Evolutionary conservation across 306 rosid species (phyloP).

Genomic region (Pachyrhizus erosus): DNA sequence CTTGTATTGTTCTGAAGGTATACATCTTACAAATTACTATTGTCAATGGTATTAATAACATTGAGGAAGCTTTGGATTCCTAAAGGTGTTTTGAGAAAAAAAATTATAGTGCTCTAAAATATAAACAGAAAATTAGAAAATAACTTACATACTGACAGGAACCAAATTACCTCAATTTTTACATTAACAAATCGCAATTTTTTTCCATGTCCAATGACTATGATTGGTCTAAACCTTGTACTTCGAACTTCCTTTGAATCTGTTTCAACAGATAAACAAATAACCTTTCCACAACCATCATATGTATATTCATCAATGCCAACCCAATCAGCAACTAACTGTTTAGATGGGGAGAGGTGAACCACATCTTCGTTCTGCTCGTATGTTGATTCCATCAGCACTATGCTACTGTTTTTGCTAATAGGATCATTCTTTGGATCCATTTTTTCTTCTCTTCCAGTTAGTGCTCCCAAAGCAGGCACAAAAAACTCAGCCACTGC

Average conservation of each 20-base stretch:
- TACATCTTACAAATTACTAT: not conserved
- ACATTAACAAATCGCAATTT: conserved; percentile 88
- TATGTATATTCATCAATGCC: conserved; percentile 83
- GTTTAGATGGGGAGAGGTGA: conserved; percentile 82
- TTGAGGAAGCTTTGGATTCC: conserved; percentile 9
- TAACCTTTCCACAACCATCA: conserved; percentile 93
- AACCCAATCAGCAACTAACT: conserved; percentile 74
- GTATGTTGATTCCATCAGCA: conserved; percentile 71
- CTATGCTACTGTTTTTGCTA: conserved; percentile 62
- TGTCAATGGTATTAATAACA: not conserved
- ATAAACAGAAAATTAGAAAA: not conserved
- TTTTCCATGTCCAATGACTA: conserved; percentile 86
- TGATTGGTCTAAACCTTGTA: conserved; percentile 70
- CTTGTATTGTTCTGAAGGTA: not conserved
- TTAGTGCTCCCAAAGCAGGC: conserved; percentile 85
- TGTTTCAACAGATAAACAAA: conserved; percentile 71
- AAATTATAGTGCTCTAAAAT: not conserved
- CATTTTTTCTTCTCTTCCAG: conserved; percentile 92
- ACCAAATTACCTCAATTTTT: conserved; percentile 81
- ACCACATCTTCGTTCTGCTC: conserved; percentile 83
- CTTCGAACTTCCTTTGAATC: conserved; percentile 63
- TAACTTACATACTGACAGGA: conserved; percentile 20
- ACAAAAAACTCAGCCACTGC: conserved; percentile 96
- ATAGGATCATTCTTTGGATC: conserved; percentile 91
- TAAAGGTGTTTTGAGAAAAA: not conserved